Percentiles rank a stretch among this genome's conserved stretches.
phyloP scores from a whole-genome alignment of 108 stramenopile species.

The Seminavis robusta region DNA sequence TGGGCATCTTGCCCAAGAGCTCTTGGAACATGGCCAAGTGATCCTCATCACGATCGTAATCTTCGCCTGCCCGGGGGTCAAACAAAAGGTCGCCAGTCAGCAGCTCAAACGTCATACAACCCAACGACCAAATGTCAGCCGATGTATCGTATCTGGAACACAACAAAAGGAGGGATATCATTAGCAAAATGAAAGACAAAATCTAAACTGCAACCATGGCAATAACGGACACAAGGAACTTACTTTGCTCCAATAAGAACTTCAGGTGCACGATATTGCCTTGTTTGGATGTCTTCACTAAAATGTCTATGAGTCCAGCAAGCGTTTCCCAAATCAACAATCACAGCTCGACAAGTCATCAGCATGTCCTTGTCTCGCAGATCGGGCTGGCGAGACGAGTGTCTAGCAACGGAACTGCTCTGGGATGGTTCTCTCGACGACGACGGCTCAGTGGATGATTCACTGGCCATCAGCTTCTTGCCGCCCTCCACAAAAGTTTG shows the following conservation, averaged over 20 bases:
- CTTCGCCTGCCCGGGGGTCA: slow-evolving; percentile 91
- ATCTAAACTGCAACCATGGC: too few species aligned
- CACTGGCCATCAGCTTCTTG: slow-evolving; percentile 30
- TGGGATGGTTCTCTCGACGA: slow-evolving; percentile 27
- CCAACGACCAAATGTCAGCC: slow-evolving; percentile 99
- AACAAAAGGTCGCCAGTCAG: slow-evolving; percentile 97
- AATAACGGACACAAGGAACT: too few species aligned
- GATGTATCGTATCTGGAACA: slow-evolving; percentile 82
- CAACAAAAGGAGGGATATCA: slow-evolving; percentile 2
- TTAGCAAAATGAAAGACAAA: too few species aligned
- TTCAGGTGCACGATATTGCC: slow-evolving; percentile 97
- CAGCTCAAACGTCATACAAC: slow-evolving; percentile 96
- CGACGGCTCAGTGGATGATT: slow-evolving; percentile 9
- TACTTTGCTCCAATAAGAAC: slow-evolving; percentile 87
- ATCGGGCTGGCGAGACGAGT: slow-evolving; percentile 62
- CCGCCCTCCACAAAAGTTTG: slow-evolving; percentile 38
- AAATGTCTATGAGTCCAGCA: slow-evolving; percentile 98
- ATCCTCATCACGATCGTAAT: slow-evolving; percentile 97
- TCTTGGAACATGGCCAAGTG: slow-evolving; percentile 99
- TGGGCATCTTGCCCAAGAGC: slow-evolving; percentile 94
- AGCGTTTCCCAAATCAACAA: slow-evolving; percentile 98
- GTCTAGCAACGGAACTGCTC: slow-evolving; percentile 31
- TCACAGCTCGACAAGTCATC: slow-evolving; percentile 62
- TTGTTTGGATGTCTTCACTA: slow-evolving; percentile 97
- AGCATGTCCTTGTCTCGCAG: slow-evolving; percentile 63